Evolutionary conservation across 352 stramenopile genomes (phyloP), one percentile per base, ranked within the genome.

Genomic region (Thalassiosira mediterranea): DNA sequence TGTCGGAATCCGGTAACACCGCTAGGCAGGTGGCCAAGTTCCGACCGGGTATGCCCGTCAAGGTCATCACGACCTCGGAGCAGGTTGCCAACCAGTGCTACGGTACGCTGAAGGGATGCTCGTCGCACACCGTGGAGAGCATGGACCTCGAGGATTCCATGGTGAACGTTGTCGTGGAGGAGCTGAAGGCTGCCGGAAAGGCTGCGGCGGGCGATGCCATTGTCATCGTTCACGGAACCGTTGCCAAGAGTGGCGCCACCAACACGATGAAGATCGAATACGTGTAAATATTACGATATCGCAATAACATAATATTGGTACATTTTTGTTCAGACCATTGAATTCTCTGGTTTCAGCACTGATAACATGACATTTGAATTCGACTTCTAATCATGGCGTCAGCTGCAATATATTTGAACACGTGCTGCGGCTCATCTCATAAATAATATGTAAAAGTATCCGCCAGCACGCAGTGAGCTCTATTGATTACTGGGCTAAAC

Each of bases 261-360:
- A 93, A 93, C 72, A 84, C 76, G 13, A 93, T 93, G 84, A 85
- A 88, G 54, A 89, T 93, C 48, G 76, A 88, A 65, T 91, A 90
- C 65, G 81, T 84, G 46, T 90, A 88, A 87, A 42, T 17, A 38
- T 44, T 15, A 44, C 37, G 37, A 44, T 44, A n/a, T n/a, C n/a
- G n/a, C n/a, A n/a, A n/a, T 44, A 44, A 15, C 8, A 52, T 19
- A 38, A 4, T 19, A 13, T 40, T 44, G 8, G 8, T 15, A 44
- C 15, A 15, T 44, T 8, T 15, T 15, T 44, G 37, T 29, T 28
- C 15, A 28, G 7, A 29, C 47, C 21, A 56, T 28, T 29, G 4
- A 37, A 29, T 32, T 11, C 52, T 44, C 46, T 42, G 4, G 8
- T 15, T 61, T 46, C 25, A 4, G 8, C n/a, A n/a, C n/a, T n/a